Evolutionary conservation across 1,284 basidiomycete genomes (phyloP), one percentile per base, ranked within the genome.

Genomic region (Trametes pubescens): DNA sequence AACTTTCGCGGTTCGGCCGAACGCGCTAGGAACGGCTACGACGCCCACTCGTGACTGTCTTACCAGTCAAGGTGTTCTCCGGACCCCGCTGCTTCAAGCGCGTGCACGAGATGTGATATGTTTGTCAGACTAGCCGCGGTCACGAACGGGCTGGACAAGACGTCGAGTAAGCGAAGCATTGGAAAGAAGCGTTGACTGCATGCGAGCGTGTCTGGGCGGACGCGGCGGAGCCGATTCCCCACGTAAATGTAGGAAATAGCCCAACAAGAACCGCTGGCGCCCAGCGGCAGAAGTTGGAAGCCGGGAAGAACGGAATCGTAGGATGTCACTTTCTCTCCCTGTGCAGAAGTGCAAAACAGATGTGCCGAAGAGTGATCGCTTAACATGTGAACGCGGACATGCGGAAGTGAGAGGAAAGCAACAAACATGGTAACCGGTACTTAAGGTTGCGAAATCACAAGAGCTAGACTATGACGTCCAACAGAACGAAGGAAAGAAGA

Each of bases 21-120:
- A 57, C 44, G 24, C 18, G 40, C 43, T 16, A 47, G 34, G 49
- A 43, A 32, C 40, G 40, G 29, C 54, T 43, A 46, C n/a, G 38
- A 21, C 56, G 40, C 35, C 34, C 24, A 32, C 66, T 49, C 66
- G 66, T 68, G 66, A 68, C 61, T 32, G 65, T 13, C 18, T 51
- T 52, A 48, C 32, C 16, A 10, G 9, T 21, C 10, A n/a, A 24
- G 14, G 35, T 47, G 10, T 26, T 26, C 7, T 8, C 22, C 14
- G 47, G 22, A 13, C 7, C 32, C 6, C 13, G 37, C 9, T 11
- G 35, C n/a, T n/a, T 13, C 16, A 48, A 48, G 26, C 37, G 46
- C 46, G 26, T 8, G 38, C 26, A 51, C 24, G 18, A 21, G 18
- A 18, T 29, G 37, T 35, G 48, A 53, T 29, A 14, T 18, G 48